These are phyloP conservation scores for Ustilago loliicola DNA, from an alignment of 1,284 basidiomycete genomes.

Conservation along the genomic window DNA sequence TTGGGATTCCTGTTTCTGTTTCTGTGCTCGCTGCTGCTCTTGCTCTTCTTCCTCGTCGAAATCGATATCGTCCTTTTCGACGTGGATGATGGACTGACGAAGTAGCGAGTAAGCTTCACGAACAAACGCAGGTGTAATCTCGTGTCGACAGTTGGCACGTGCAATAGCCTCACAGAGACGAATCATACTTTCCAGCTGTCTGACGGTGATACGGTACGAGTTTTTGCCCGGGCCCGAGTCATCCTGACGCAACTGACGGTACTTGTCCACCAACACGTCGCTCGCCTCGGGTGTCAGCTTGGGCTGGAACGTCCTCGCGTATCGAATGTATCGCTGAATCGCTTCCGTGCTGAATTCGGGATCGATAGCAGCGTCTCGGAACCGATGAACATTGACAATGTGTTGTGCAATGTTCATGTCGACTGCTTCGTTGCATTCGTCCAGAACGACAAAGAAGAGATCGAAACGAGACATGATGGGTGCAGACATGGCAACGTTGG, in stretches of 20 bases:
- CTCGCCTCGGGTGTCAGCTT: slow-evolving; percentile 88
- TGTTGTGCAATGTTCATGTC: slow-evolving; percentile 95
- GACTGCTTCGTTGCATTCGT: slow-evolving; percentile 94
- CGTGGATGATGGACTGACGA: slow-evolving; percentile 97
- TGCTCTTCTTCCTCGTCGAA: slow-evolving; percentile 88
- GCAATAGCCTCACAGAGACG: slow-evolving; percentile 97
- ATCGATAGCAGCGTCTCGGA: slow-evolving; percentile 91
- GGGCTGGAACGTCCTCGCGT: slow-evolving; percentile 92
- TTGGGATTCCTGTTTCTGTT: not conserved
- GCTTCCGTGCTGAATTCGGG: slow-evolving; percentile 98
- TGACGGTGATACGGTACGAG: slow-evolving; percentile 94
- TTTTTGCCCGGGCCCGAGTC: slow-evolving; percentile 86
- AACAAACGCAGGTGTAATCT: slow-evolving; percentile 84
- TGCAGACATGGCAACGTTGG: slow-evolving; percentile 98
- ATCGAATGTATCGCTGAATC: slow-evolving; percentile 94
- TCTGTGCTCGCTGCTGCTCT: slow-evolving; percentile 70
- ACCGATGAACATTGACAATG: slow-evolving; percentile 97
- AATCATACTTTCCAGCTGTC: slow-evolving; percentile 97
- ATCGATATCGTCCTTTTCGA: slow-evolving; percentile 98
- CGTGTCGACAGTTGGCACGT: slow-evolving; percentile 91
- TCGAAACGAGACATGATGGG: slow-evolving; percentile 99
- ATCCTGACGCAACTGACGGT: slow-evolving; percentile 90
- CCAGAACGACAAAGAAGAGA: slow-evolving; percentile 96
- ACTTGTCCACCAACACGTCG: slow-evolving; percentile 94
- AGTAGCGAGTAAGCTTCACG: slow-evolving; percentile 94